phyloP scores from a whole-genome alignment of 495 filamentous ascomycete genomes.

The Penicillium simplicissimum region DNA sequence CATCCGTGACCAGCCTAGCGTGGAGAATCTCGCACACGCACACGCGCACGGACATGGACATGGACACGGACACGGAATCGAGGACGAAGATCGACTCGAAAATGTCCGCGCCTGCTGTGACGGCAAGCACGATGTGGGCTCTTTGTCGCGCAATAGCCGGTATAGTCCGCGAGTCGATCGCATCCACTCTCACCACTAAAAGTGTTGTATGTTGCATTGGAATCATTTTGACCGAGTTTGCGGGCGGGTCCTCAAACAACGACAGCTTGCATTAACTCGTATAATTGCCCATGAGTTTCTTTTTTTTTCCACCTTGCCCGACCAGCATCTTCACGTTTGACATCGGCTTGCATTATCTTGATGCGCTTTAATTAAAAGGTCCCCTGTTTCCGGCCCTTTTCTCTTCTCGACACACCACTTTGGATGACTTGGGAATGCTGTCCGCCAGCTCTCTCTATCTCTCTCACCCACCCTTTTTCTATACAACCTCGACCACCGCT shows the following conservation, averaged over 20 bases:
- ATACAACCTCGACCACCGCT: constrained; percentile 15
- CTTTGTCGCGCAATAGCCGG: constrained; percentile 47
- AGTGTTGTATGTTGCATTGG: constrained; percentile 11
- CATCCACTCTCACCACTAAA: constrained; percentile 42
- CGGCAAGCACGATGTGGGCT: constrained; percentile 66
- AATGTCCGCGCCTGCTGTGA: constrained; percentile 98
- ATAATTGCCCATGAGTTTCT: constrained; percentile 38
- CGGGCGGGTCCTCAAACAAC: constrained; percentile 32
- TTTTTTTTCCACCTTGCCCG: constrained; percentile 29
- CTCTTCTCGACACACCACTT: constrained; percentile 10
- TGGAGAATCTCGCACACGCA: constrained; percentile 76
- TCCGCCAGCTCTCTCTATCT: constrained; percentile 1
- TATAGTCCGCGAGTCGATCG: constrained; percentile 46
- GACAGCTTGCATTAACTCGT: constrained; percentile 24
- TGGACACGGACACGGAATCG: constrained; percentile 18
- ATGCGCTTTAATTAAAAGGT: constrained; percentile 7
- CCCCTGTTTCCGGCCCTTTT: background rate
- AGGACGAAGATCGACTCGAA: constrained; percentile 79
- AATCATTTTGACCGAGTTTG: constrained; percentile 30
- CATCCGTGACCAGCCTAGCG: constrained; percentile 67
- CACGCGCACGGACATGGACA: constrained; percentile 14
- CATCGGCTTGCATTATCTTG: constrained; percentile 7
- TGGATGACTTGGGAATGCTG: constrained; percentile 7
- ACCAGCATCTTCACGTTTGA: constrained; percentile 8
- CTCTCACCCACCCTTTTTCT: constrained; percentile 13